Conservation (phyloP, 176 grass and related monocot genomes). For the Pontederia paniculata region DNA sequence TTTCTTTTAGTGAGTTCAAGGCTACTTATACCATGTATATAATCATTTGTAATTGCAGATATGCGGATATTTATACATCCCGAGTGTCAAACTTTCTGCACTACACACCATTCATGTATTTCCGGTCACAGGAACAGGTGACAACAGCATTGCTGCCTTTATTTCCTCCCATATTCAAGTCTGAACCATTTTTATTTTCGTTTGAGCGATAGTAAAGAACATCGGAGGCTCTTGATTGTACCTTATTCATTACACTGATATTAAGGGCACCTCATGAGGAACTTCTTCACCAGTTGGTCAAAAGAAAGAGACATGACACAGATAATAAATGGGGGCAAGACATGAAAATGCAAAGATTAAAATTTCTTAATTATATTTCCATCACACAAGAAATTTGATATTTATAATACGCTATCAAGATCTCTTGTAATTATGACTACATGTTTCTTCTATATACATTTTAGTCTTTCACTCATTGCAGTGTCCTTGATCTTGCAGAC, state of each 20-base stretch:
- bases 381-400: too few relatives aligned
- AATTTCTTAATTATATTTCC: too few relatives aligned
- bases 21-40: constrained; percentile 1
- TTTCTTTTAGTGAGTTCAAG: neutral
- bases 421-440: too few relatives aligned
- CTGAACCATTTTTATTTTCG: neutral
- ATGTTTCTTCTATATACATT: neutral
- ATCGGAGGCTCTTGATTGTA: too few relatives aligned
- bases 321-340: too few relatives aligned
- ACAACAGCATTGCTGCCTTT: constrained; percentile 3
- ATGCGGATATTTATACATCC: constrained; percentile 98
- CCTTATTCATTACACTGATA: too few relatives aligned
- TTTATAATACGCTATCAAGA: too few relatives aligned
- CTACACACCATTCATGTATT: constrained; percentile 98
- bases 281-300: too few relatives aligned
- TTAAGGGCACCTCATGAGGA: too few relatives aligned
- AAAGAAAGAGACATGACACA: too few relatives aligned
- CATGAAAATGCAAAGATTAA: too few relatives aligned
- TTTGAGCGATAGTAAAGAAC: neutral
- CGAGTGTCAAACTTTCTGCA: constrained; percentile 96
- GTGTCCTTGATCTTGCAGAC: constrained; percentile 31
- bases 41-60: constrained; percentile 35
- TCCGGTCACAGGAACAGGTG: constrained; percentile 92
- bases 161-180: neutral
- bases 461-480: constrained; percentile 14